These are phyloP conservation scores for Phytophthora megakarya DNA, from an alignment of 352 stramenopile genomes.

Conservation along the genomic window DNA sequence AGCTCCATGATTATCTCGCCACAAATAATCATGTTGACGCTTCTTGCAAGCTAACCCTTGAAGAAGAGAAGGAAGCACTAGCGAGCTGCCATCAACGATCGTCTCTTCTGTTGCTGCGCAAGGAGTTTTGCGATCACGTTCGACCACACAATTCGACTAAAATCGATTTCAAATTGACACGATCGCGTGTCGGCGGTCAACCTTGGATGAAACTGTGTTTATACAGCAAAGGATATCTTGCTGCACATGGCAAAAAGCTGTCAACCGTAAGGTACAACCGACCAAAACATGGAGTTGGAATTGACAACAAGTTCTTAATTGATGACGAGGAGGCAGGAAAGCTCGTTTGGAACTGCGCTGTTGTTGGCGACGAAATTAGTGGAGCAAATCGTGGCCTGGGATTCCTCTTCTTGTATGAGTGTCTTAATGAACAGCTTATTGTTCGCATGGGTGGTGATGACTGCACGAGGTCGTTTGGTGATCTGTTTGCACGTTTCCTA, in stretches of 20 bases:
- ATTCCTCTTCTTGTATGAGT: constrained; percentile 87
- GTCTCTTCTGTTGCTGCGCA: constrained; percentile 67
- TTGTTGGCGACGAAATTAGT: constrained; percentile 85
- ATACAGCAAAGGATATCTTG: constrained; percentile 76
- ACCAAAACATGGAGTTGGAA: constrained; percentile 58
- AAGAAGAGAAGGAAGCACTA: constrained; percentile 95
- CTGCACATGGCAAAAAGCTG: constrained; percentile 77
- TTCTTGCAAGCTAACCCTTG: constrained; percentile 91
- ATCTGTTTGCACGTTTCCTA: constrained; percentile 75
- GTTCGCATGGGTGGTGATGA: constrained; percentile 73
- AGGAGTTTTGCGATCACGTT: constrained; percentile 67
- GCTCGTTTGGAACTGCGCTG: constrained; percentile 81
- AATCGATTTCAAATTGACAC: constrained; percentile 70
- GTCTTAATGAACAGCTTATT: constrained; percentile 68
- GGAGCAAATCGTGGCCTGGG: constrained; percentile 78
- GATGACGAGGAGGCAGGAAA: constrained; percentile 82
- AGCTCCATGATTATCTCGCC: constrained; percentile 90
- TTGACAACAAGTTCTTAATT: constrained; percentile 70
- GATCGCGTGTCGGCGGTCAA: constrained; percentile 78
- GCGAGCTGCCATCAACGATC: constrained; percentile 70
- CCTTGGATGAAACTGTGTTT: constrained; percentile 86
- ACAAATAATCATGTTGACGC: constrained; percentile 92
- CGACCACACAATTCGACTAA: constrained; percentile 25
- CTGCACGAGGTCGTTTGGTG: constrained; percentile 76
- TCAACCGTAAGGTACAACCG: constrained; percentile 86